Conservation (phyloP, 306 rosid species). For the Datisca glomerata region DNA sequence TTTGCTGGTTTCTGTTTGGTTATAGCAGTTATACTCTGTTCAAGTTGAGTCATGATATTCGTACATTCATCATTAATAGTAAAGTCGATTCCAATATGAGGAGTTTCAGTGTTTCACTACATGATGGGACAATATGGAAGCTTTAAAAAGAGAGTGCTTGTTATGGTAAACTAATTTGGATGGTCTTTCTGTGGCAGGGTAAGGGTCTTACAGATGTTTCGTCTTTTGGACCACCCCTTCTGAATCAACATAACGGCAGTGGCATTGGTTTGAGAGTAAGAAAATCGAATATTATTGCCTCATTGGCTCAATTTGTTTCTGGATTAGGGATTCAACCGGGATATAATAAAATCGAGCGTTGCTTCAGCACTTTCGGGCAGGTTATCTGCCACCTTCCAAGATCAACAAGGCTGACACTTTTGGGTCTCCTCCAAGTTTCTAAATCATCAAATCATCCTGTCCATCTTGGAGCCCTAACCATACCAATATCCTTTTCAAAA, state of each 20-base stretch:
- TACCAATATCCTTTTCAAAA: conserved; percentile 28
- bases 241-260: conserved; percentile 50
- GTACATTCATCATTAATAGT: too few species aligned
- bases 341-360: conserved; percentile 23
- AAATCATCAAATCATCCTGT: conserved; percentile 18
- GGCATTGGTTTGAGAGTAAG: conserved; percentile 64
- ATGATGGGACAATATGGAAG: too few species aligned
- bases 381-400: conserved; percentile 46
- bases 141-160: too few species aligned
- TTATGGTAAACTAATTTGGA: neutral
- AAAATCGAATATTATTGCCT: conserved; percentile 58
- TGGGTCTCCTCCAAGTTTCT: conserved; percentile 49
- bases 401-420: conserved; percentile 58
- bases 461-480: conserved; percentile 35
- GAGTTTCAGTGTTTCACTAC: too few species aligned
- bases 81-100: too few species aligned
- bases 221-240: conserved; percentile 68
- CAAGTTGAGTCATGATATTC: too few species aligned
- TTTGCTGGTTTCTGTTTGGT: neutral
- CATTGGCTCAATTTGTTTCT: conserved; percentile 65
- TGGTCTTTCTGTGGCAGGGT: conserved; percentile 25
- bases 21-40: neutral
- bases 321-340: conserved; percentile 28
- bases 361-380: conserved; percentile 63
- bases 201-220: conserved; percentile 60